Evolutionary conservation across 495 filamentous ascomycete species (phyloP), one percentile per base, ranked within the genome.

Genomic region (Xylaria cubensis): DNA sequence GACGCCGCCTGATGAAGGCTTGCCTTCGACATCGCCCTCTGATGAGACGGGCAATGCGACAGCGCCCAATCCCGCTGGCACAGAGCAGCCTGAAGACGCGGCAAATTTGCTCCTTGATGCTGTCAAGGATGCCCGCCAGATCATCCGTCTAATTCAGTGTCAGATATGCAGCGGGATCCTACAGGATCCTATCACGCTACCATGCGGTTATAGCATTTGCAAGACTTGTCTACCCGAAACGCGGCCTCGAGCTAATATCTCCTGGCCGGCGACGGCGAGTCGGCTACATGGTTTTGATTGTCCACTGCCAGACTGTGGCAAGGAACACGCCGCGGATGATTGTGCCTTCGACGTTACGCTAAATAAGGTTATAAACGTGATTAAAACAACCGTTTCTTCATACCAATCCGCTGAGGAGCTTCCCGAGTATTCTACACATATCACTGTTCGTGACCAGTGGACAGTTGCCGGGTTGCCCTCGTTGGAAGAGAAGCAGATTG

Each of bases 141-240:
- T 97, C 56, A 82, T 95, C 73, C 89, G 89, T 44, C 80, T 93
- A 36, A 82, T 94, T 21, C 92, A 95, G 79, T 97, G 94, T 78
- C 84, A 86, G 26, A 81, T 87, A 73, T 97, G 95, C 78, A 93
- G 92, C 13, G 83, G 81, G 17, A 92, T 91, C 3, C 83, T 95
- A 3, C 85, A 80, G 39, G 83, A 86, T 0, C 94, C 95, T 15
- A 83, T 93, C 55, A 93, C 92, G 4, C 83, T 98, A 21, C 94
- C 94, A 3, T 98, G 95, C 77, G 94, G 95, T 4, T 89, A 92
- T 77, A 88, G 91, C 8, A 74, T 97, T 7, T 98, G 95, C 81
- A 89, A 87, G 71, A 77, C 76, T 21, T 98, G 95, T 80, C 82
- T 97, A 2, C 94, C 95, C 8, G 79, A 86, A 41, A 75, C 88